Evolutionary conservation across 2,329 filamentous ascomycete species (phyloP).

Genomic region (Didymosphaeria variabile): DNA sequence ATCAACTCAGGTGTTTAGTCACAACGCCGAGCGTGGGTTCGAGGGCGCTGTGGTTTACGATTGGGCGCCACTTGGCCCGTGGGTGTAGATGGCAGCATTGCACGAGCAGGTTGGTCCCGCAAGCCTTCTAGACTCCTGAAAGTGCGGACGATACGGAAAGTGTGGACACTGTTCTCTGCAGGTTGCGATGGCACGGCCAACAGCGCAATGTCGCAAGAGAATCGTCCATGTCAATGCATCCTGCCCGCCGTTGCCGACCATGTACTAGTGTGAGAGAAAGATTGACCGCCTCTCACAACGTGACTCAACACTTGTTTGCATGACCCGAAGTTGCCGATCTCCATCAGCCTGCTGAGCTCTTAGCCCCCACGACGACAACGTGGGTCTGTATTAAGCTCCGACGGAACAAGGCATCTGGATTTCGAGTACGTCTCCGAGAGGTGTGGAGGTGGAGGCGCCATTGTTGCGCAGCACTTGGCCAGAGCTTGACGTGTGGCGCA

Average conservation of each 20-base stretch:
- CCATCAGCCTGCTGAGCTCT: constrained; percentile 12
- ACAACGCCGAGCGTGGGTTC: neutral
- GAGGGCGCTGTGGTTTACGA: neutral
- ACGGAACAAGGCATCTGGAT: neutral
- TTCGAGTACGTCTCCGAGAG: neutral
- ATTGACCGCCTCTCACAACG: constrained; percentile 1
- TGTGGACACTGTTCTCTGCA: neutral
- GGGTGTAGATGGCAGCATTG: constrained; percentile 1
- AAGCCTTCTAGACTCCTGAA: constrained; percentile 1
- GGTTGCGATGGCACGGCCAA: neutral
- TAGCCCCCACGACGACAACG: neutral
- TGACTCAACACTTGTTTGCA: neutral
- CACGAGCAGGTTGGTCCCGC: neutral
- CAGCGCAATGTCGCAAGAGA: neutral
- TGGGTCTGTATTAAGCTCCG: neutral
- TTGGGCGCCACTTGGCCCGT: constrained; percentile 1
- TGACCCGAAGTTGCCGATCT: neutral
- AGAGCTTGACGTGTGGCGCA: neutral
- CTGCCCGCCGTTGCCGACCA: neutral
- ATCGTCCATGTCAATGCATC: neutral
- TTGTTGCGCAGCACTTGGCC: neutral
- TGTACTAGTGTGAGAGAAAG: neutral
- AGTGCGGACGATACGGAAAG: neutral
- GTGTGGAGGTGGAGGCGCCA: constrained; percentile 4
- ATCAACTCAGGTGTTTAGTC: constrained; percentile 11